phyloP scores from a whole-genome alignment of 768 basidiomycete genomes.

The Tulasnella sp. region DNA sequence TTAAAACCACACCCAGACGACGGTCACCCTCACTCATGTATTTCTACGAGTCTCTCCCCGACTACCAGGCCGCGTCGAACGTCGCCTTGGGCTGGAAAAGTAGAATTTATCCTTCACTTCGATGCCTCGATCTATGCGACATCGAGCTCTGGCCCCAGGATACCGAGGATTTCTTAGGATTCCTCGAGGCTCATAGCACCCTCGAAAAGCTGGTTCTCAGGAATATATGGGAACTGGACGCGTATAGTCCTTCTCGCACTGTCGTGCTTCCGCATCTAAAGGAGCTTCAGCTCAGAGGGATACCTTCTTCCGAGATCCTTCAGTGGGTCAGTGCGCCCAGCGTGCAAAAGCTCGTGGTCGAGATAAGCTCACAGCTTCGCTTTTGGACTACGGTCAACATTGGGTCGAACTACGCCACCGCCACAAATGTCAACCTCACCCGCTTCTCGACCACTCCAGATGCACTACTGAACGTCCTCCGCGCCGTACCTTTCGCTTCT shows the following conservation, averaged over 20 bases:
- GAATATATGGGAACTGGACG: no score
- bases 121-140: no score
- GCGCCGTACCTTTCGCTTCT: background rate
- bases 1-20: background rate
- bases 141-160: background rate
- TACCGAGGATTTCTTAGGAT: background rate
- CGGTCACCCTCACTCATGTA: background rate
- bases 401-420: background rate
- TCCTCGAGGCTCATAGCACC: no score
- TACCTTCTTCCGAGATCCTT: background rate
- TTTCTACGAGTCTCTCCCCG: background rate
- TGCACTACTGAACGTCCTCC: background rate
- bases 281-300: background rate
- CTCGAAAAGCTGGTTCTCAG: no score
- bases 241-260: background rate
- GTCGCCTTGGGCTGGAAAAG: background rate
- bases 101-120: no score
- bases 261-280: background rate
- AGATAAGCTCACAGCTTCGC: background rate
- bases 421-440: background rate
- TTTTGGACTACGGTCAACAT: background rate
- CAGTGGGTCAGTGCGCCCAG: background rate
- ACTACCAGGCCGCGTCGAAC: background rate
- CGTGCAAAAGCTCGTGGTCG: background rate
- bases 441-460: background rate